These are phyloP conservation scores for Conringia planisiliqua DNA, from an alignment of 345 rosid species.

Conservation along the genomic window DNA sequence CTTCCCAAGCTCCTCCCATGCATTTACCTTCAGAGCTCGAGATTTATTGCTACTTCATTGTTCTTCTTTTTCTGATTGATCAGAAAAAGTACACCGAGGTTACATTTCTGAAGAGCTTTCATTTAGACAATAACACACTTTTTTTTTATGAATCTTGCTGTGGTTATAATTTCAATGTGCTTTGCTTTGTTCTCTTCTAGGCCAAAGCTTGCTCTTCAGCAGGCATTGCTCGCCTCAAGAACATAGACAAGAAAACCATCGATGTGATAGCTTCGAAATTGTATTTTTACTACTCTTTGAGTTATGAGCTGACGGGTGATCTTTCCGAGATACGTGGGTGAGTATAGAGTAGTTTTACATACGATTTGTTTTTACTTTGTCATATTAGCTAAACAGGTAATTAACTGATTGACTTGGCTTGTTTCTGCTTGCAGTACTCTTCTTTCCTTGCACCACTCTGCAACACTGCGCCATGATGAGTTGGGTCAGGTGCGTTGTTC, in stretches of 20 bases:
- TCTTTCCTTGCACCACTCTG: slow-evolving; percentile 72
- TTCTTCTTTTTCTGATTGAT: slow-evolving; percentile 72
- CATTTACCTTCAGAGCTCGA: slow-evolving; percentile 71
- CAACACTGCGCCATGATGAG: slow-evolving; percentile 86
- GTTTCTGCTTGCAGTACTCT: slow-evolving; percentile 48
- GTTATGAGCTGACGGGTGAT: slow-evolving; percentile 73
- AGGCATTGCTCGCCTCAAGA: slow-evolving; percentile 68
- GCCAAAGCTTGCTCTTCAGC: slow-evolving; percentile 88
- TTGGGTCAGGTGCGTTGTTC: slow-evolving; percentile 65
- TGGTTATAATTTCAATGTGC: neutral
- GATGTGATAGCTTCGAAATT: slow-evolving; percentile 81
- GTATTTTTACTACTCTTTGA: slow-evolving; percentile 70
- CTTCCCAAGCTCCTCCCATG: slow-evolving; percentile 46
- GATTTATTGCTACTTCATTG: slow-evolving; percentile 65
- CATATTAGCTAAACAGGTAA: neutral
- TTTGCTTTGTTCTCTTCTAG: slow-evolving; percentile 33
- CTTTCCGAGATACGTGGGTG: slow-evolving; percentile 87
- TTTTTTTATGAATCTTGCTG: neutral
- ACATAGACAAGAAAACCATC: slow-evolving; percentile 64
- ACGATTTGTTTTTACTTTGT: neutral
- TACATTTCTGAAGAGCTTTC: neutral
- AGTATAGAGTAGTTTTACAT: no score
- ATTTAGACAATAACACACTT: no score
- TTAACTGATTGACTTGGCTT: neutral
- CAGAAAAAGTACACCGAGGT: slow-evolving; percentile 77